These are phyloP conservation scores for Allomyces javanicus DNA, from an alignment of 192 early-diverging fungal species.

Conservation along the genomic window DNA sequence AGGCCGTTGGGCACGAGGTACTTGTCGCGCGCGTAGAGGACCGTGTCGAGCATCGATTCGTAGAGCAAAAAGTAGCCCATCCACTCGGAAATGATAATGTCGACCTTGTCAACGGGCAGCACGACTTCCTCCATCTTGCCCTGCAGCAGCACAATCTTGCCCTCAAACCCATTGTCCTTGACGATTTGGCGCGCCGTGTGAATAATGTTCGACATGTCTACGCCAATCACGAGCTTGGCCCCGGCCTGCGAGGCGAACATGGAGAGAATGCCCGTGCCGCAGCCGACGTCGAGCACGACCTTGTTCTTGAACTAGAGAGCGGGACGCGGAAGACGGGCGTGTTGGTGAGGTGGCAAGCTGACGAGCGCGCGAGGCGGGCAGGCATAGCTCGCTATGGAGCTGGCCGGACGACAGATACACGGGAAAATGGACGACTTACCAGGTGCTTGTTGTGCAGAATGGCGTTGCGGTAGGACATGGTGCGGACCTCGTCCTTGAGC, in stretches of 20 bases:
- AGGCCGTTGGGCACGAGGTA: constrained; percentile 79
- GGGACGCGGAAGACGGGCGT: too few species aligned
- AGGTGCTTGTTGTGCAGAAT: constrained; percentile 92
- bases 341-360: too few species aligned
- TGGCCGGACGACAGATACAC: too few species aligned
- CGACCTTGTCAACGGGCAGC: constrained; percentile 84
- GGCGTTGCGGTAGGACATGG: constrained; percentile 72
- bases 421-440: constrained; percentile 9
- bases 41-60: constrained; percentile 99
- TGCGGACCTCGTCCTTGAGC: constrained; percentile 96
- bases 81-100: constrained; percentile 99
- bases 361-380: too few species aligned
- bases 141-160: constrained; percentile 71
- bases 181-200: constrained; percentile 84
- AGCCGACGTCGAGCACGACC: constrained; percentile 96
- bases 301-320: constrained; percentile 53
- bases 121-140: constrained; percentile 95
- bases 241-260: constrained; percentile 99
- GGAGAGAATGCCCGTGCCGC: constrained; percentile 92
- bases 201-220: constrained; percentile 97
- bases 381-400: too few species aligned
- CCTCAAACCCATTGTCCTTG: constrained; percentile 76
- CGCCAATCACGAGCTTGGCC: constrained; percentile 81
- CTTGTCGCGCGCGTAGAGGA: constrained; percentile 83
- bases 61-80: constrained; percentile 99